Base-by-base conservation (phyloP, 1,284 basidiomycete genomes). In the Trametes versicolor region DNA sequence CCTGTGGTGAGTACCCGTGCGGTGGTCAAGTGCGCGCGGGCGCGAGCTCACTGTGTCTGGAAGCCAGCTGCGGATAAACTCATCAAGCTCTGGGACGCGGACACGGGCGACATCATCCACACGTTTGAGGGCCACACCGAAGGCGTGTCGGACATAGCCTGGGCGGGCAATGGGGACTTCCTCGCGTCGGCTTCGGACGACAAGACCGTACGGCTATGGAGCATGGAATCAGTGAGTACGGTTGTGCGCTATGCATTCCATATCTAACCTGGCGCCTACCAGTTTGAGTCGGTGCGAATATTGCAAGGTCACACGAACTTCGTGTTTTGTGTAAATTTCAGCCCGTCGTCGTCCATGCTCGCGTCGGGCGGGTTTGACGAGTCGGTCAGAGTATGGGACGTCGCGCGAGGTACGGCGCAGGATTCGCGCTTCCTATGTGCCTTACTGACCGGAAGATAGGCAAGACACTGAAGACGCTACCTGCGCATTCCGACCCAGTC, bases 401-500 rank as follows among this genome's bases (percentile, higher is more conserved):
- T 97, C n/a, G 88, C 91, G 36, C 83, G 90, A 85, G 94, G 94
- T 93, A 67, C n/a, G 80, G 29, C 64, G 25, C 19, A 19, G 29
- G 29, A 36, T 4, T 19, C 34, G n/a, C 1, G 19, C 25, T 4
- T 32, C 47, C 1, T 17, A 5, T 27, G 17, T 13, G 3, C 13
- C 13, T 34, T n/a, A 21, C 60, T 59, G 43, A 49, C 23, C n/a
- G 2, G 21, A 15, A 21, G 15, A n/a, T 73, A 90, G 96, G 93
- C 6, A 90, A 85, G 75, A 88, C 89, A 4, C 77, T 97, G 72
- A 91, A 93, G 74, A 89, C 91, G 6, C 80, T 98, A 7, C 94
- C 97, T 19, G 98, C 98, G 0, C 98, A 99, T 81, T 96, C 95
- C 0, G 98, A 99, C 76, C 96, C 98, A 13, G 95, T 99, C 23